Conservation (phyloP, 2,329 filamentous ascomycete genomes). For the Cryphonectria japonica region DNA sequence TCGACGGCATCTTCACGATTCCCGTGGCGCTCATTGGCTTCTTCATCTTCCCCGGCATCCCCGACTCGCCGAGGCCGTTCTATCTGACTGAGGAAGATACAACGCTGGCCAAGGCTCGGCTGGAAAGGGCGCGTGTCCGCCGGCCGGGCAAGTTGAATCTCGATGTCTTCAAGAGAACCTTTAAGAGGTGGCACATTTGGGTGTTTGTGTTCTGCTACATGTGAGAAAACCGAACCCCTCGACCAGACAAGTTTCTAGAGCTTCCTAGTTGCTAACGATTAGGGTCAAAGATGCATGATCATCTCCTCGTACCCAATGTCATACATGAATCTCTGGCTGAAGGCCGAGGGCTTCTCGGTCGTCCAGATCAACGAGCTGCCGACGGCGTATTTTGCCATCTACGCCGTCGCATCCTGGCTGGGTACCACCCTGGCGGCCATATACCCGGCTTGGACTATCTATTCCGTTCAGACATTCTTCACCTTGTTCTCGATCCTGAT, state of each 20-base stretch:
- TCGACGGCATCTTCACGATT: constrained; percentile 62
- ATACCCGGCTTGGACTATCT: constrained; percentile 54
- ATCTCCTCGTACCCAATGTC: constrained; percentile 48
- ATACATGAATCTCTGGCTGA: constrained; percentile 59
- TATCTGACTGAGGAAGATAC: constrained; percentile 43
- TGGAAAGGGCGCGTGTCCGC: constrained; percentile 37
- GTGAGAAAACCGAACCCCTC: constrained; percentile 39
- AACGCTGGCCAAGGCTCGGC: constrained; percentile 41
- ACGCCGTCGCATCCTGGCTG: constrained; percentile 51
- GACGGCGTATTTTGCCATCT: constrained; percentile 52
- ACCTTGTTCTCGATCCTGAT: constrained; percentile 49
- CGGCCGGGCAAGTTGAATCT: constrained; percentile 46
- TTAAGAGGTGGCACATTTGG: constrained; percentile 56
- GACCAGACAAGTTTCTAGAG: not conserved
- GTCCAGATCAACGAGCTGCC: constrained; percentile 55
- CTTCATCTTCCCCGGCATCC: constrained; percentile 47
- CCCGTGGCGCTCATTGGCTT: constrained; percentile 57
- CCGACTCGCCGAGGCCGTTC: constrained; percentile 44
- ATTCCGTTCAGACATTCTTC: constrained; percentile 44
- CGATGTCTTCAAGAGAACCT: constrained; percentile 49
- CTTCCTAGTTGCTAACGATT: not conserved
- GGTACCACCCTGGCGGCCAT: constrained; percentile 55
- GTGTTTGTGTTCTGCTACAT: constrained; percentile 53
- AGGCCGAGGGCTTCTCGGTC: constrained; percentile 51
- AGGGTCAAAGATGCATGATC: constrained; percentile 45